Percentiles rank a stretch among this genome's conserved stretches.
Evolutionary conservation across 2,329 filamentous ascomycete genomes (phyloP).

Genomic region (Nectriaceae sp.): DNA sequence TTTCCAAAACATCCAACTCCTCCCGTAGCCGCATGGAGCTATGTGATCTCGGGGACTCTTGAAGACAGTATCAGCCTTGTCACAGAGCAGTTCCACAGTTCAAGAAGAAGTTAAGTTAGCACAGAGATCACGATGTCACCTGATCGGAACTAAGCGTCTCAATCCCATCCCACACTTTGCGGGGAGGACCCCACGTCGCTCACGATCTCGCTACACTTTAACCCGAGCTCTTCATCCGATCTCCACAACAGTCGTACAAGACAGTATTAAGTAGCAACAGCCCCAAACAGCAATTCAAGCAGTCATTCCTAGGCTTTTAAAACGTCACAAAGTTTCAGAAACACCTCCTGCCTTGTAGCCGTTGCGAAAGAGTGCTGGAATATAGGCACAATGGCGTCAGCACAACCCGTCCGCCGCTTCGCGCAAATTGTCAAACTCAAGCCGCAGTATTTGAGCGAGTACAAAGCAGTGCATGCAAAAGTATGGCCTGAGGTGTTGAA

Average conservation of each 20-base stretch:
- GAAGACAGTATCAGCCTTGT: too few relatives aligned
- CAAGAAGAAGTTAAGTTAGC: too few relatives aligned
- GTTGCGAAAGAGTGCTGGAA: too few relatives aligned
- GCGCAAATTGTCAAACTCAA: constrained; percentile 75
- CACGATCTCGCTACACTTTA: constrained; percentile 18
- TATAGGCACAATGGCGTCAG: constrained; percentile 13
- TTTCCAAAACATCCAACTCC: too few relatives aligned
- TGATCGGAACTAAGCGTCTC: too few relatives aligned
- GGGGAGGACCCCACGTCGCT: constrained; percentile 7
- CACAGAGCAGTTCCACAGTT: too few relatives aligned
- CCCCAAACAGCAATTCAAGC: constrained; percentile 1
- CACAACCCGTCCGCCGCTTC: constrained; percentile 55
- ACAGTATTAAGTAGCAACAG: neutral
- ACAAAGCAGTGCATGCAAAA: constrained; percentile 71
- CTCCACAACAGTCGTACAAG: constrained; percentile 6
- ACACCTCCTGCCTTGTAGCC: too few relatives aligned
- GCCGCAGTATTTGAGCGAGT: constrained; percentile 64
- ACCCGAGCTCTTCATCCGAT: constrained; percentile 12
- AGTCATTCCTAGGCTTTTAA: neutral
- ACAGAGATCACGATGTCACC: too few relatives aligned
- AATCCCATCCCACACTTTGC: too few relatives aligned
- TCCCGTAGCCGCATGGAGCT: too few relatives aligned
- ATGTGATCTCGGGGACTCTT: too few relatives aligned
- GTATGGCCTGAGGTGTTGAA: constrained; percentile 78
- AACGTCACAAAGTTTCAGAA: neutral